phyloP scores from a whole-genome alignment of 371 early-diverging fungal species.

The Coemansia sp. region DNA sequence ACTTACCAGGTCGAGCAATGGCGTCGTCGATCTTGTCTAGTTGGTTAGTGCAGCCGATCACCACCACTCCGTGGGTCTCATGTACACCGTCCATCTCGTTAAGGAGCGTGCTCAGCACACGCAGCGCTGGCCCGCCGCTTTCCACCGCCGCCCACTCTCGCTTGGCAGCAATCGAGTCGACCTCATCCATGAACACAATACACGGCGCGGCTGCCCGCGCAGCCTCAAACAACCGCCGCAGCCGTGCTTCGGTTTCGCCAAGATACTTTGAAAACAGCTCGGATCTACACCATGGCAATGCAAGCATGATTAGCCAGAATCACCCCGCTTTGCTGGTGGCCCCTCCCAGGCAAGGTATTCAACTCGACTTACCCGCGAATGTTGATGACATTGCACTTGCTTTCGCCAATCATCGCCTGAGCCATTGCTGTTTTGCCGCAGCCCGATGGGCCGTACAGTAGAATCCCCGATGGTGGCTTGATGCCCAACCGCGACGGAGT shows the following conservation, averaged over 20 bases:
- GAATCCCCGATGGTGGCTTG: conserved; percentile 82
- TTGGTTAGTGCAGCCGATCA: conserved; percentile 43
- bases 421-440: conserved; percentile 97
- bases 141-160: conserved; percentile 72
- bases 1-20: conserved; percentile 43
- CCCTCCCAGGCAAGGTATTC: too few relatives aligned
- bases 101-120: conserved; percentile 85
- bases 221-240: conserved; percentile 78
- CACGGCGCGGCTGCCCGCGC: conserved; percentile 89
- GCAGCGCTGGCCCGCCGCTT: conserved; percentile 81
- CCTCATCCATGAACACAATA: conserved; percentile 96
- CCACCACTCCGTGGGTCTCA: conserved; percentile 37
- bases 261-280: conserved; percentile 52
- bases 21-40: conserved; percentile 41
- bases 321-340: too few relatives aligned
- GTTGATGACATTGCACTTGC: conserved; percentile 56
- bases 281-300: conserved; percentile 14
- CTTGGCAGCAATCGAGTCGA: conserved; percentile 97
- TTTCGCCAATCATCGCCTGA: conserved; percentile 61
- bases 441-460: conserved; percentile 97
- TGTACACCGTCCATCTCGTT: conserved; percentile 98
- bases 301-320: too few relatives aligned
- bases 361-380: conserved; percentile 51
- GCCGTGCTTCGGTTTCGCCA: conserved; percentile 44
- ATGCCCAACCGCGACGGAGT: conserved; percentile 75